A percentile compares a stretch with the other conserved stretches of the same genome.
These are phyloP conservation scores for Fusarium sp. DNA, from an alignment of 2,329 filamentous ascomycete species.

Conservation along the genomic window DNA sequence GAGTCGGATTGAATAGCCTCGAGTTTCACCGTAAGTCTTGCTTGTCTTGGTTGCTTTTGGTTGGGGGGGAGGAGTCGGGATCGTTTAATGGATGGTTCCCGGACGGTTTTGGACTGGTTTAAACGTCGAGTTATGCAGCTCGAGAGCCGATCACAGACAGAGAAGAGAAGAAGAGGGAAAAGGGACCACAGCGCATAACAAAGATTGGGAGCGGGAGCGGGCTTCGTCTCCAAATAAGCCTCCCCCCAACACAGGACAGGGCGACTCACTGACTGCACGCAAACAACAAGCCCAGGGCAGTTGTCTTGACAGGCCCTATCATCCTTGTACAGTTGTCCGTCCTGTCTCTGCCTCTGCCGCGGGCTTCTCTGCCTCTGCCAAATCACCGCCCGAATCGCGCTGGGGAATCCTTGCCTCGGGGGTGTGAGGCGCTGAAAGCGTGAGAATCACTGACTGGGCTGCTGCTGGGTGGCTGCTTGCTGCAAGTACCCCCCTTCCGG, in stretches of 20 bases:
- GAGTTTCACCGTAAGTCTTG: constrained; percentile 31
- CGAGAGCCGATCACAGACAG: background rate
- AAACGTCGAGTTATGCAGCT: background rate
- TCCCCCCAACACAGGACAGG: background rate
- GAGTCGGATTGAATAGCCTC: constrained; percentile 2
- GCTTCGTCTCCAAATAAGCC: constrained; percentile 4
- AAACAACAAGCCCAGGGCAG: background rate
- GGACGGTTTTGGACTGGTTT: background rate
- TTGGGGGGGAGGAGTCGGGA: background rate
- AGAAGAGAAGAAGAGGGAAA: background rate
- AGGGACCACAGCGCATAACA: background rate
- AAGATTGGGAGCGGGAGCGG: background rate
- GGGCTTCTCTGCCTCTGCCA: constrained; percentile 17
- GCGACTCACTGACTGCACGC: background rate
- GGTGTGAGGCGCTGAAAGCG: constrained; percentile 23
- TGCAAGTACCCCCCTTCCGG: background rate
- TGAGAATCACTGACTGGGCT: background rate
- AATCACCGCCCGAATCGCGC: constrained; percentile 28
- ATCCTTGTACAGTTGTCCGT: background rate
- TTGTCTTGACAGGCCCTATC: background rate
- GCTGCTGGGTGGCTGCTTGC: background rate
- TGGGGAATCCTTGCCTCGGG: constrained; percentile 45
- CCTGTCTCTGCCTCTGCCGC: background rate
- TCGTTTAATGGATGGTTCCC: constrained; percentile 13
- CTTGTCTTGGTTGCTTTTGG: background rate